Percentiles rank a stretch among this genome's conserved stretches.
These are phyloP conservation scores for Penicillium corylophilum DNA, from an alignment of 2,329 filamentous ascomycete genomes.

Conservation along the genomic window DNA sequence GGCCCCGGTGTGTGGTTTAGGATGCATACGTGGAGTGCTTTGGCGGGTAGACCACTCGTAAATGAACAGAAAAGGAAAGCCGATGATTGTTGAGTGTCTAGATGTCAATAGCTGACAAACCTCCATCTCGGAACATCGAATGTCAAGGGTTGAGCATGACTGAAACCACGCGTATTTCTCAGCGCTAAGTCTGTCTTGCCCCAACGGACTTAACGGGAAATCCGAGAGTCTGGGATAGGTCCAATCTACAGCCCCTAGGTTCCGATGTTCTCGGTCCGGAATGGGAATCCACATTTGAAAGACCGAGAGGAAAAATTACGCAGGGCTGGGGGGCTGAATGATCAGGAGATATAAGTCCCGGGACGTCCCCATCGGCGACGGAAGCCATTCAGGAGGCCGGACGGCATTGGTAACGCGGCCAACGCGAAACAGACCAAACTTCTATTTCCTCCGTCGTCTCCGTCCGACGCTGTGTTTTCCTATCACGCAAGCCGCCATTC, in stretches of 20 bases:
- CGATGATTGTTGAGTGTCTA: background rate
- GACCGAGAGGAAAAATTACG: background rate
- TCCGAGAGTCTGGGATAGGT: too few species aligned
- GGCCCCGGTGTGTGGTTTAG: too few species aligned
- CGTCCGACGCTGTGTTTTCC: conserved; percentile 3
- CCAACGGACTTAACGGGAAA: background rate
- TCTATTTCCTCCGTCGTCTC: background rate
- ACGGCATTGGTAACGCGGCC: conserved; percentile 4
- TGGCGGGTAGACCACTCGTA: too few species aligned
- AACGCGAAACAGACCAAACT: background rate
- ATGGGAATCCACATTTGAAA: too few species aligned
- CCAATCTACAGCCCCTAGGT: conserved; percentile 6
- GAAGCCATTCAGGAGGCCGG: conserved; percentile 15
- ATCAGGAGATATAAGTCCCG: background rate
- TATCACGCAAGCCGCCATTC: background rate
- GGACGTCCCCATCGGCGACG: conserved; percentile 10
- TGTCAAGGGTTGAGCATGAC: conserved; percentile 2
- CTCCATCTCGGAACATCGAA: background rate
- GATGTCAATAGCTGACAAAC: background rate
- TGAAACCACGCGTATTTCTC: conserved; percentile 12
- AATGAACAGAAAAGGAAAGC: background rate
- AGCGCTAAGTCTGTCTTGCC: conserved; percentile 8
- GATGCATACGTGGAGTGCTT: too few species aligned
- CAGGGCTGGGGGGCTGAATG: conserved; percentile 1
- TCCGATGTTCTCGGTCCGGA: background rate